Base-by-base conservation (phyloP, 164 flowering plant species). In the Akebia trifoliata region DNA sequence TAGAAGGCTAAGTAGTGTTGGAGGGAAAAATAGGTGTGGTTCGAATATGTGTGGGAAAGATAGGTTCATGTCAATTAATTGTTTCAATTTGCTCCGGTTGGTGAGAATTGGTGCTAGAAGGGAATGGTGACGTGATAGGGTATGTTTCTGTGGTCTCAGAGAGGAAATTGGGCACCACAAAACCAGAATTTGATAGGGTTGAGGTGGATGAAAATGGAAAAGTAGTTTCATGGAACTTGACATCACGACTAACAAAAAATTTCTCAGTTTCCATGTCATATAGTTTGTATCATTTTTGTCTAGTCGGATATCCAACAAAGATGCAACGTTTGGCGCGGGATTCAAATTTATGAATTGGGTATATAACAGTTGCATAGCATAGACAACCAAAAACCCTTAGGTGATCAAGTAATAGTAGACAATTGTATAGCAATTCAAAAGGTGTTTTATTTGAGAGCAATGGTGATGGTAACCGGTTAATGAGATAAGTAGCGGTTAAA, bases 381-480 rank as follows among this genome's bases (percentile, higher is more conserved):
- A 49, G 17, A 12, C 53, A 49, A 26, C 34, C 53, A 26, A 49
- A 49, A 26, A 49, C 53, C 28, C 14, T 49, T 0, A 49, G 14
- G 35, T 49, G 32, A 49, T 4, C 35, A 28, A 49, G 35, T 26
- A 17, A 4, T 49, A 34, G 18, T 14, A 34, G 34, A 1, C 21
- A 4, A 44, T 29, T 25, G 37, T 42, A 10, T 26, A 60, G 12
- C 15, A 36, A 28, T 30, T 60, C 63, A 38, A 30, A 44, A 12
- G 61, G 61, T 31, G 51, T 29, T 18, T 57, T 57, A 22, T 24
- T 17, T 11, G 37, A 32, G 17, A 45, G 17, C 29, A 57, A 44
- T 57, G 51, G 61, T 42, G 60, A 42, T 26, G 60, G 51, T 32
- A 57, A 14, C 8, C 24, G 25, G 26, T 50, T 50, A 17, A 60